Conservation (phyloP, 768 basidiomycete species). For the Floccularia luteovirens region DNA sequence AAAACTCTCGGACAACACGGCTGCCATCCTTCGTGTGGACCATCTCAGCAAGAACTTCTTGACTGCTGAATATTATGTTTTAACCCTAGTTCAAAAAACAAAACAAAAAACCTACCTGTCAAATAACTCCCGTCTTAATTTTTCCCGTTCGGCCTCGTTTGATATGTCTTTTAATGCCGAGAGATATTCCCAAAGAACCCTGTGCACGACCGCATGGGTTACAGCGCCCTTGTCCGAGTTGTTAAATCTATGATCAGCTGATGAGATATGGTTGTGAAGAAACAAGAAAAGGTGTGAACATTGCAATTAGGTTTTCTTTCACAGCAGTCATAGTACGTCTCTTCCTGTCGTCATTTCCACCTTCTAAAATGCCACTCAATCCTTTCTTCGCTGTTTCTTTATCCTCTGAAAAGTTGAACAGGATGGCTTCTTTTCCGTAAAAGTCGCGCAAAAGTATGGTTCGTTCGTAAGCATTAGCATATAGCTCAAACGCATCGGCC, state of each 20-base stretch:
- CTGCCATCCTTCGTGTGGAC: conserved; percentile 93
- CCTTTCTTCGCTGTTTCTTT: conserved; percentile 62
- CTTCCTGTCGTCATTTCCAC: conserved; percentile 52
- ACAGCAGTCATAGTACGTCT: conserved; percentile 61
- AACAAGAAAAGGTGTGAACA: conserved; percentile 31
- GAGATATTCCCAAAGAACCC: conserved; percentile 83
- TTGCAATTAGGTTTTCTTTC: conserved; percentile 65
- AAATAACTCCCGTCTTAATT: conserved; percentile 70
- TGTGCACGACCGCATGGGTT: conserved; percentile 82
- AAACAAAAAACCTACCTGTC: conserved; percentile 49
- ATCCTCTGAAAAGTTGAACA: conserved; percentile 59
- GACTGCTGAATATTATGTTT: conserved; percentile 41
- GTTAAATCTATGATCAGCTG: conserved; percentile 54
- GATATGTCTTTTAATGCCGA: conserved; percentile 46
- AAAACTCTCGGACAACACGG: conserved; percentile 76
- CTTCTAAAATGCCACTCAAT: conserved; percentile 59
- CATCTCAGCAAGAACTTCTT: conserved; percentile 85
- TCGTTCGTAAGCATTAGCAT: conserved; percentile 80
- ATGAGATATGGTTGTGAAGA: conserved; percentile 3
- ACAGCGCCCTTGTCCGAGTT: conserved; percentile 88
- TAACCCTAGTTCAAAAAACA: background rate
- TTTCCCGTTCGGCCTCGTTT: conserved; percentile 65
- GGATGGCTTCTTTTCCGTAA: conserved; percentile 79
- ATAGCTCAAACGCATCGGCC: conserved; percentile 84
- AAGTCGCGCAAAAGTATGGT: conserved; percentile 78